Percentiles rank a stretch among this genome's conserved stretches.
These are phyloP conservation scores for Paracoccidioides lutzii DNA, from an alignment of 2,329 filamentous ascomycete species.

Conservation along the genomic window DNA sequence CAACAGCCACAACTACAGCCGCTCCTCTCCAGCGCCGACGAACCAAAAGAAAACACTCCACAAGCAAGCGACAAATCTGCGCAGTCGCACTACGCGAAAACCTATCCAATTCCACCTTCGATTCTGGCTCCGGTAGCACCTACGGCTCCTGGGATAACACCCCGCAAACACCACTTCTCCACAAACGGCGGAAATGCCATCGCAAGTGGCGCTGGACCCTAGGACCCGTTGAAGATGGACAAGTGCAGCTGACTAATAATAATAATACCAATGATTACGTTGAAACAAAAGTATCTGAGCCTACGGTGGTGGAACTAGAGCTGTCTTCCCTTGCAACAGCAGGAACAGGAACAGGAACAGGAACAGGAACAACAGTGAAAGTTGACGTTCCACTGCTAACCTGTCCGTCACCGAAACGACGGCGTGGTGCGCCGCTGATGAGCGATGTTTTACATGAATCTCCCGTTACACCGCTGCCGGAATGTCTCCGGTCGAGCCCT, in stretches of 20 bases:
- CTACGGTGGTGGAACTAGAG: too few species aligned
- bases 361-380: not conserved
- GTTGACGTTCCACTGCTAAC: not conserved
- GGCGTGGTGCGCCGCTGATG: not conserved
- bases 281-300: too few species aligned
- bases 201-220: slow-evolving; percentile 48
- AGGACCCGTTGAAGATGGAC: slow-evolving; percentile 27
- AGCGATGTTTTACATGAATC: slow-evolving; percentile 2
- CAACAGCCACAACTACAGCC: not conserved
- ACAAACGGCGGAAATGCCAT: slow-evolving; percentile 40
- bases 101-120: slow-evolving; percentile 13
- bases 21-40: slow-evolving; percentile 4
- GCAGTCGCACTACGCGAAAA: slow-evolving; percentile 29
- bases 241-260: slow-evolving; percentile 3
- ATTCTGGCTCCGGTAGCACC: slow-evolving; percentile 14
- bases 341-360: not conserved
- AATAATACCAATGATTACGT: not conserved
- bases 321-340: not conserved
- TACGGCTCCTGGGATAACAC: slow-evolving; percentile 29
- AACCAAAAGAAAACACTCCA: slow-evolving; percentile 5
- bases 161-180: slow-evolving; percentile 42
- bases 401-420: not conserved
- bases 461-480: not conserved
- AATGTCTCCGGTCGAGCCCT: slow-evolving; percentile 2
- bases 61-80: slow-evolving; percentile 22